Evolutionary conservation across 139 green algal genomes (phyloP).

Genomic region (Picochlorum sp.): DNA sequence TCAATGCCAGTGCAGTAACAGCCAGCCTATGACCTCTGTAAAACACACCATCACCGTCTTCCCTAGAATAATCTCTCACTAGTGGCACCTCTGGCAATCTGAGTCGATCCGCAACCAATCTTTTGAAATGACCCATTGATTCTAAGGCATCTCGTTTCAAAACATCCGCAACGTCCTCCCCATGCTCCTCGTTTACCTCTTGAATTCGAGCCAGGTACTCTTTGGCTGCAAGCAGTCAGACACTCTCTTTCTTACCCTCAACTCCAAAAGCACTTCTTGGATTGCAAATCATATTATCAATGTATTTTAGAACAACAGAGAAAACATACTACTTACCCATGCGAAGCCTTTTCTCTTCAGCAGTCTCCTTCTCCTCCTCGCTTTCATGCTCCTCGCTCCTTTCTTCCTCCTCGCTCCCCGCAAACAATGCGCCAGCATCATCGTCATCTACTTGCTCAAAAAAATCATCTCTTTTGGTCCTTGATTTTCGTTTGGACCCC

Average conservation of each 20-base stretch:
- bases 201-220: slow-evolving; percentile 52
- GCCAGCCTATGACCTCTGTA: slow-evolving; percentile 25
- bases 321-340: slow-evolving; percentile 32
- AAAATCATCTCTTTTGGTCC: slow-evolving; percentile 18
- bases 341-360: slow-evolving; percentile 68
- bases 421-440: slow-evolving; percentile 24
- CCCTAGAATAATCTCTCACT: slow-evolving; percentile 5
- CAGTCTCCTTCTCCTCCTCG: slow-evolving; percentile 51
- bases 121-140: slow-evolving; percentile 35
- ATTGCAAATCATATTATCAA: background rate
- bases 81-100: slow-evolving; percentile 20
- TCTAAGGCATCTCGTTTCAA: slow-evolving; percentile 38
- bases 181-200: slow-evolving; percentile 17
- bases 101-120: slow-evolving; percentile 35
- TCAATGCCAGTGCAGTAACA: slow-evolving; percentile 64
- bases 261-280: background rate
- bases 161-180: slow-evolving; percentile 26
- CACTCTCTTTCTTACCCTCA: background rate
- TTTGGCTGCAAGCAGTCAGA: slow-evolving; percentile 43
- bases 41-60: slow-evolving; percentile 17
- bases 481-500: slow-evolving; percentile 15
- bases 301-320: background rate
- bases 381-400: slow-evolving; percentile 30
- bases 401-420: background rate
- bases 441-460: slow-evolving; percentile 30